These are phyloP conservation scores for Olyra latifolia DNA, from an alignment of 176 grass and related monocot species.

Conservation along the genomic window DNA sequence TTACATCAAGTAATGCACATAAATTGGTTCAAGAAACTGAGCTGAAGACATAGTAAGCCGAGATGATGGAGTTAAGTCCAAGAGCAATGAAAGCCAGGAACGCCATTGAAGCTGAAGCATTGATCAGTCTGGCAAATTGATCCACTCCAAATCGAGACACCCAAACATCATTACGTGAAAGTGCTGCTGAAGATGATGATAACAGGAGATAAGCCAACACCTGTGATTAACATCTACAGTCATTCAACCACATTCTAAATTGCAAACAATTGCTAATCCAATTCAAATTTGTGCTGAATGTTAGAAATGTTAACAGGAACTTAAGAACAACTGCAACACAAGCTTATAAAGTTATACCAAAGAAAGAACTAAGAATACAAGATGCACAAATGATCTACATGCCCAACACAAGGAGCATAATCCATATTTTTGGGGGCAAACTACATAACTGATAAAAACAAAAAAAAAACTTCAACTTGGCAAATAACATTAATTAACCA, in stretches of 20 bases:
- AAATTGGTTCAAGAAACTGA: slow-evolving; percentile 31
- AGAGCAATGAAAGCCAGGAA: slow-evolving; percentile 69
- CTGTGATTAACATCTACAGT: slow-evolving; percentile 34
- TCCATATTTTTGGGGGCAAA: not conserved
- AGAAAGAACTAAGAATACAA: not conserved
- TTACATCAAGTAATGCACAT: slow-evolving; percentile 30
- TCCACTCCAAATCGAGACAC: slow-evolving; percentile 75
- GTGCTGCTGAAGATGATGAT: slow-evolving; percentile 74
- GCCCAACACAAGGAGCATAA: not conserved
- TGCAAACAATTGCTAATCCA: not conserved
- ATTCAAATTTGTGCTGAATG: not conserved
- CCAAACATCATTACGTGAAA: slow-evolving; percentile 72
- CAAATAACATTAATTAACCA: not conserved
- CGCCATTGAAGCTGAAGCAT: slow-evolving; percentile 60
- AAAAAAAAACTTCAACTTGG: not conserved
- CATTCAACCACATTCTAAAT: not conserved
- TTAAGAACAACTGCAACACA: not conserved
- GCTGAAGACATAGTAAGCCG: slow-evolving; percentile 58
- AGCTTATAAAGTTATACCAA: not conserved
- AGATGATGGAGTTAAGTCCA: slow-evolving; percentile 66
- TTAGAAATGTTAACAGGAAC: not conserved
- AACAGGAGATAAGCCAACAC: slow-evolving; percentile 74
- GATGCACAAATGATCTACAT: not conserved
- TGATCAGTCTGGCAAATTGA: slow-evolving; percentile 63
- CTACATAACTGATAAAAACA: not conserved